Base-by-base conservation (phyloP, 495 filamentous ascomycete genomes). In the Penicillium desertorum region DNA sequence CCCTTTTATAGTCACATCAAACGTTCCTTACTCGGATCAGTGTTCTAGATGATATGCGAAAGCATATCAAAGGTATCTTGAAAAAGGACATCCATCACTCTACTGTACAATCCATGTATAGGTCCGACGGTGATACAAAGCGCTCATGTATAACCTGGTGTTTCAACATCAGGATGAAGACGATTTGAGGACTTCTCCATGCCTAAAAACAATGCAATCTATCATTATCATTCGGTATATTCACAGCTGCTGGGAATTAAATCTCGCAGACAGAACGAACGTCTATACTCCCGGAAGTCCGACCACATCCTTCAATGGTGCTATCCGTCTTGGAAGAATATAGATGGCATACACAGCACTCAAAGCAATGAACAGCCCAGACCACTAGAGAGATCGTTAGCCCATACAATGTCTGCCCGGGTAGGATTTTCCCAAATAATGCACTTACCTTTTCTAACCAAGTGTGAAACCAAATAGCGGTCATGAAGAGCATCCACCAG, bases 401-500 rank as follows among this genome's bases (percentile, higher is more conserved):
- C 55, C 66, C 65, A 54, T 16, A 62, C 7, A 23, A 43, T 5
- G 9, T n/a, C 16, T 45, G 1, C 16, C n/a, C 30, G 23, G 34
- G 23, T 25, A 16, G 9, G 20, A 48, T 41, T 43, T 45, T 42
- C 34, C 45, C 4, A 49, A 48, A 20, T 17, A 51, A 42, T 53
- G 53, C 41, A 43, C 34, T 48, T 73, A 91, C 90, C 87, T 98
- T 98, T 76, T 98, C 94, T 67, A 92, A 86, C 94, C 93, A 97
- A 5, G 94, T 97, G 70, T 98, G 94, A 57, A 98, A 98, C 77
- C 92, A 97, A 44, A 91, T 88, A 11, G 92, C 91, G 42, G 94
- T 98, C 94, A 98, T 98, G 47, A 97, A 78, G 71, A 97, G 71
- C 93, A 98, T 98, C 88, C 91, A 97, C 82, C 83, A 86, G 57